Evolutionary conservation across 257 asterid genomes (phyloP).

Genomic region (Marsdenia floribunda): DNA sequence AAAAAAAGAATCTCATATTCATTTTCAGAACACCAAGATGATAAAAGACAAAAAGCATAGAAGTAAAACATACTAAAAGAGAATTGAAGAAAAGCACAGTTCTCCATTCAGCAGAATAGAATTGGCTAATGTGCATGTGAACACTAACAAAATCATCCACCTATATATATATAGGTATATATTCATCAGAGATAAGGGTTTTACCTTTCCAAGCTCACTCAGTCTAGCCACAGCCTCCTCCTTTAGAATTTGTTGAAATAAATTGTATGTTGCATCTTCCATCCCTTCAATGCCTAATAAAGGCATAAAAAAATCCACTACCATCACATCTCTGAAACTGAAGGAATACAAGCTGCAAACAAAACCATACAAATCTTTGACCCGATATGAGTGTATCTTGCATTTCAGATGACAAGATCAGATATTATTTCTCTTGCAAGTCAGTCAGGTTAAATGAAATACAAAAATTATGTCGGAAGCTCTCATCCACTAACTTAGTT

Average conservation of each 20-base stretch:
- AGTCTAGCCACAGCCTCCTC: constrained; percentile 84
- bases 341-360: neutral
- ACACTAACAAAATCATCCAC: neutral
- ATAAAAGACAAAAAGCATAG: neutral
- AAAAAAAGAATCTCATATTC: neutral
- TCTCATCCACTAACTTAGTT: neutral
- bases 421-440: neutral
- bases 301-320: constrained; percentile 2
- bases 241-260: constrained; percentile 55
- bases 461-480: too few relatives aligned
- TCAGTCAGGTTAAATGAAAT: neutral
- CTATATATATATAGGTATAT: neutral
- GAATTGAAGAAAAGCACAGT: neutral
- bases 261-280: constrained; percentile 26
- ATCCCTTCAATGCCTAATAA: constrained; percentile 35
- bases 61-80: neutral
- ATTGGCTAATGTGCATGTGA: neutral
- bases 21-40: neutral
- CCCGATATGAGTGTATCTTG: neutral
- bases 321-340: neutral
- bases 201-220: constrained; percentile 78
- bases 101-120: neutral
- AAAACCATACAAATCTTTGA: neutral
- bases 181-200: constrained; percentile 13
- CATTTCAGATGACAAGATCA: neutral